Base-by-base conservation (phyloP, 257 asterid species). In the Parsonsia alboflavescens region DNA sequence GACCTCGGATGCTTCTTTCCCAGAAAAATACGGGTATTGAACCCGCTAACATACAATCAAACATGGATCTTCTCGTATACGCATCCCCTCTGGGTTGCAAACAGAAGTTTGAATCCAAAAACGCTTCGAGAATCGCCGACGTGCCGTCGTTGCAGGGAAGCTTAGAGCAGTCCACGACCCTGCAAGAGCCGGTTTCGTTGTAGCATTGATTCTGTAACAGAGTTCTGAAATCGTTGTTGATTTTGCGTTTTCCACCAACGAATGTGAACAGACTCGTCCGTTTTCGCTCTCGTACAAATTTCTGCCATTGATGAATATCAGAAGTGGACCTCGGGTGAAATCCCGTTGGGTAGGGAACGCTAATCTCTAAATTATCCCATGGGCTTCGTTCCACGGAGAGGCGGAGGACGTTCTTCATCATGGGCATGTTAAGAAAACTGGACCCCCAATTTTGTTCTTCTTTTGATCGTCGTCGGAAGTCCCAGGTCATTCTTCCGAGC, bases 301-400 rank as follows among this genome's bases (percentile, higher is more conserved):
- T 80, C 36, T 87, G 96, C 98, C 98, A 93, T 6, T 81, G 70
- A 9, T 41, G 46, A 6, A 89, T 74, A 44, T 64, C 72, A 10
- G 83, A 78, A 7, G 17, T 73, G 0, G 96, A 83, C 49, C 86
- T 86, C 70, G 98, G 97, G 86, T 93, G 98, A 80, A 93, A 93
- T 68, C 96, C 97, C 16, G 91, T 89, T 19, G 96, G 98, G 75
- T 93, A 93, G n/a, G 98, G 98, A 1, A 93, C 90, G 48, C 88
- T 77, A 7, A 91, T 83, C 52, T 93, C 98, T 83, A 76, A 82
- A 21, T 80, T 82, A n/a, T 91, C 98, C 65, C 97, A 90, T 1
- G 96, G 93, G 28, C 81, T 85, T 49, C 85, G 85, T 85, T 93
- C 97, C 0, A 91, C 80, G 67, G 89, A 84, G 74, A 93, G 86